Evolutionary conservation across 257 asterid species (phyloP), one percentile per base, ranked within the genome.

Genomic region (Ligustrum vulgare): DNA sequence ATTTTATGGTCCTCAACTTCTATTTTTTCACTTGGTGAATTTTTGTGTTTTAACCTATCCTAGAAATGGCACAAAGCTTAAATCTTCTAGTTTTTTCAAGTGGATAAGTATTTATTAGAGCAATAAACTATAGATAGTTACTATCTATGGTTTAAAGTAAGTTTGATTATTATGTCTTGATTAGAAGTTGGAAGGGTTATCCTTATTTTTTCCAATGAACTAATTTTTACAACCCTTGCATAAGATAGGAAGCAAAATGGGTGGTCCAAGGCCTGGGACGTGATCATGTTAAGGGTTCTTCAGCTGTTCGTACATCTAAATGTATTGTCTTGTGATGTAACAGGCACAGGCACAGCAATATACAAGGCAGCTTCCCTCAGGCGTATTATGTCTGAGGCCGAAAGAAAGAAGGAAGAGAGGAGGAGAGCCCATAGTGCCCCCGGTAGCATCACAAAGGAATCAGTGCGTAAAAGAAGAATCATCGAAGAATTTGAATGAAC

Each of bases 371-470:
- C 87, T 65, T 74, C 83, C 37, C 85, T 87, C 71, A 80, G 90
- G 64, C 97, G 97, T 47, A 54, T 83, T 41, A 82, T 87, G 89
- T 54, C 80, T 1, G 93, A 87, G 13, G 88, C 97, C 49, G 86
- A 80, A 78, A 89, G 93, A 79, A 88, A 82, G 94, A 92, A 84
- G 79, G 90, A 80, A 18, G 91, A 86, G 73, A 92, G 88, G 84
- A 87, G 91, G 83, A 84, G 92, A 81, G 96, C 97, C 74, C 99
- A 94, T 78, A 94, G 99, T 80, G 87, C 96, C 8, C 96, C 97
- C 0, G 98, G 99, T 71, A 91, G 96, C 76, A 91, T 86, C 69
- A 87, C 87, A 2, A 84, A 49, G 32, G 71, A 71, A 73, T 34
- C 92, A 35, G 39, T 94, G 45, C 97, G 99, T 3, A 83, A 80